Percentiles rank a stretch among this genome's conserved stretches.
These are phyloP conservation scores for Pelagophyceae sp. DNA, from an alignment of 352 stramenopile genomes.

Conservation along the genomic window DNA sequence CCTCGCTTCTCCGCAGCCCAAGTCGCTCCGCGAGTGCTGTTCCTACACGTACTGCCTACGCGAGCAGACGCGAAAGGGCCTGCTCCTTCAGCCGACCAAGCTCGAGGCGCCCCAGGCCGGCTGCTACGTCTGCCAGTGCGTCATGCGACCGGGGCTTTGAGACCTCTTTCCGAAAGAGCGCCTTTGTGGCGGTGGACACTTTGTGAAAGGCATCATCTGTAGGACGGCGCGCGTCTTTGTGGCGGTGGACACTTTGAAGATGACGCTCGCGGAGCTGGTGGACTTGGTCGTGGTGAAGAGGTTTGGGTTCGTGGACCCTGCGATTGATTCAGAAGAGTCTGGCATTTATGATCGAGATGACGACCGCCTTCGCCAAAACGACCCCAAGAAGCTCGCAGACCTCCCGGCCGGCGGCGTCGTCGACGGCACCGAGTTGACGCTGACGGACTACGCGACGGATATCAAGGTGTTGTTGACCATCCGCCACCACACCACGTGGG, in stretches of 20 bases:
- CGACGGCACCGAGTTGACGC: conserved; percentile 75
- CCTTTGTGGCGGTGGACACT: too few species aligned
- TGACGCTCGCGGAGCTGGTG: conserved; percentile 55
- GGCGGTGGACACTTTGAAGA: conserved; percentile 71
- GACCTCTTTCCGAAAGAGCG: too few species aligned
- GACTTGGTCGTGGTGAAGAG: conserved; percentile 49
- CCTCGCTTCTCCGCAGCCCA: conserved; percentile 23
- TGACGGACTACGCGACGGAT: conserved; percentile 92
- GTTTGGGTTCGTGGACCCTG: conserved; percentile 59
- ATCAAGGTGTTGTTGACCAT: conserved; percentile 52
- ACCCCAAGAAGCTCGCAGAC: conserved; percentile 68
- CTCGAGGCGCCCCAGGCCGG: conserved; percentile 78
- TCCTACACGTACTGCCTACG: conserved; percentile 88
- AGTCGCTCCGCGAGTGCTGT: conserved; percentile 49
- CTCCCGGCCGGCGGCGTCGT: conserved; percentile 79
- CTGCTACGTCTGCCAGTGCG: conserved; percentile 92
- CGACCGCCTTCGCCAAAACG: conserved; percentile 65
- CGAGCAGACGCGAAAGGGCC: conserved; percentile 73
- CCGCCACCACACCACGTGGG: conserved; percentile 37
- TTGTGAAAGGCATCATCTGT: too few species aligned
- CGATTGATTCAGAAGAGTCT: conserved; percentile 64
- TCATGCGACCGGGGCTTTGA: too few species aligned
- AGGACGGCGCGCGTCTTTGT: conserved; percentile 78
- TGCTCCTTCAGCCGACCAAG: conserved; percentile 75
- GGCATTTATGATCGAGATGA: conserved; percentile 91